phyloP scores from a whole-genome alignment of 2,329 filamentous ascomycete genomes.

The Pezicula radicicola region DNA sequence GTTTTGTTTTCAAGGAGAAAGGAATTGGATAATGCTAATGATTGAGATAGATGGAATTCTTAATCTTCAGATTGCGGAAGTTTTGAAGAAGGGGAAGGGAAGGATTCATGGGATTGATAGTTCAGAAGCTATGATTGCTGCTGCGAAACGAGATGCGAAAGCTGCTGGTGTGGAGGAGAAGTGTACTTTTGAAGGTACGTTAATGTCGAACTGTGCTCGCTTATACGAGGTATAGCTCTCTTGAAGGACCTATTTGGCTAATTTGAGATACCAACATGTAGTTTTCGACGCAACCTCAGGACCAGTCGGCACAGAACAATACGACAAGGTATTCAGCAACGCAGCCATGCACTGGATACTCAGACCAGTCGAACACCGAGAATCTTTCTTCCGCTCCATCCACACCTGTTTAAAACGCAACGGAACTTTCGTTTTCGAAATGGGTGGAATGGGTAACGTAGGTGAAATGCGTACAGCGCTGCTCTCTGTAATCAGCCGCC shows the following conservation, averaged over 20 bases:
- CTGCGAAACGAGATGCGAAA: constrained; percentile 38
- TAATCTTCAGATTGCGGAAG: constrained; percentile 48
- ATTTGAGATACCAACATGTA: constrained; percentile 16
- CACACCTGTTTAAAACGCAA: constrained; percentile 48
- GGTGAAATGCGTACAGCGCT: constrained; percentile 59
- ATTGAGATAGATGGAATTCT: constrained; percentile 51
- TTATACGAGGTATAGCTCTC: background rate
- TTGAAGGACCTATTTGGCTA: background rate
- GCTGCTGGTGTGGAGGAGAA: constrained; percentile 9
- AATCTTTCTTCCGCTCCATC: constrained; percentile 50
- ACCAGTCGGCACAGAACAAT: constrained; percentile 27
- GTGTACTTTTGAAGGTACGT: constrained; percentile 23
- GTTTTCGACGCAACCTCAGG: constrained; percentile 45
- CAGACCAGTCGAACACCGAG: constrained; percentile 34
- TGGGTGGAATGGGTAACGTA: constrained; percentile 69
- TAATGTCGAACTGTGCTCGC: background rate
- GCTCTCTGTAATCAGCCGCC: constrained; percentile 47
- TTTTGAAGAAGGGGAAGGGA: constrained; percentile 42
- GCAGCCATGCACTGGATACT: constrained; percentile 65
- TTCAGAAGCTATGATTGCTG: constrained; percentile 55
- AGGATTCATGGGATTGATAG: constrained; percentile 55
- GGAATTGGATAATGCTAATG: background rate
- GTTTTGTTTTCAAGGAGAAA: background rate
- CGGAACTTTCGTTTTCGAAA: constrained; percentile 64
- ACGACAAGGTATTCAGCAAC: constrained; percentile 61